Evolutionary conservation across 345 rosid genomes (phyloP).

Genomic region (Salix udensis): DNA sequence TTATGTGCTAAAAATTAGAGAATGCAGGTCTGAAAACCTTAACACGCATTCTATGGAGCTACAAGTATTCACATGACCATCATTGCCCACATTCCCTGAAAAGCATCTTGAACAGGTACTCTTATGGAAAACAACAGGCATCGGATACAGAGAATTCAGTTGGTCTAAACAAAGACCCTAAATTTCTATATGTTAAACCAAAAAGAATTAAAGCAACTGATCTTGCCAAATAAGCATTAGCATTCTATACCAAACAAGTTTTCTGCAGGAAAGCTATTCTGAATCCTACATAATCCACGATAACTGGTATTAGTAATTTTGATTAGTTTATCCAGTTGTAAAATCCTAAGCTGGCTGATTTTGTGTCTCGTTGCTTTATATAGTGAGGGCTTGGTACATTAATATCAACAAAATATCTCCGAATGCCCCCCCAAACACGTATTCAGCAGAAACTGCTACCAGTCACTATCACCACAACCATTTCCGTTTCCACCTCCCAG

Average conservation of each 20-base stretch:
- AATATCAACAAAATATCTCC: not conserved
- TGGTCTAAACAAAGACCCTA: not conserved
- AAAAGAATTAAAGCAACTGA: not conserved
- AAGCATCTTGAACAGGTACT: not conserved
- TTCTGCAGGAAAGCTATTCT: not conserved
- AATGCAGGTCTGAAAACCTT: not conserved
- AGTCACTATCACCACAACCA: not conserved
- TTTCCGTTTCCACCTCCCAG: not conserved
- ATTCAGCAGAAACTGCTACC: not conserved
- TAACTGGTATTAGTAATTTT: not conserved
- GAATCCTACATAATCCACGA: not conserved
- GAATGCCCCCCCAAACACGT: too few species aligned
- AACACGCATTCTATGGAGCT: not conserved
- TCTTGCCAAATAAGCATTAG: not conserved
- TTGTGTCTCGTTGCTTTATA: not conserved
- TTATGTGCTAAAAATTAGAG: not conserved
- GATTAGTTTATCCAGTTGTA: not conserved
- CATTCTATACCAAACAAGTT: not conserved
- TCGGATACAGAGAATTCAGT: not conserved
- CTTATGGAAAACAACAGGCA: not conserved
- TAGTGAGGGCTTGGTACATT: not conserved
- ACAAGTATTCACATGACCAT: not conserved
- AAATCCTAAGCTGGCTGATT: not conserved
- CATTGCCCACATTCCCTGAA: not conserved
- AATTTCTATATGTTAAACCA: not conserved